Evolutionary conservation across 148 eudicot genomes (phyloP).

Genomic region (Fagopyrum tataricum): DNA sequence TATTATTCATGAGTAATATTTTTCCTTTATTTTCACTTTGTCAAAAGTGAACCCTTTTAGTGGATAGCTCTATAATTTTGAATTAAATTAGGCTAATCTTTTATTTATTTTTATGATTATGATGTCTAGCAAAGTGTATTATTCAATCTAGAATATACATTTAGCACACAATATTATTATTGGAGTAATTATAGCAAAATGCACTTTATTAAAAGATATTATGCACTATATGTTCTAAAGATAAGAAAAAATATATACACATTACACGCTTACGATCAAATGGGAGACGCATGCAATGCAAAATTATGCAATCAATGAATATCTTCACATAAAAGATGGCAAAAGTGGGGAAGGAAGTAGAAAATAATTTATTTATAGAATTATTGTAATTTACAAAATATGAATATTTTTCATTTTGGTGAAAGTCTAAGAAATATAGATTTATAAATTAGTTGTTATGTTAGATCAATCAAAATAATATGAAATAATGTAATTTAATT

Average conservation of each 20-base stretch:
- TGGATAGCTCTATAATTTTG: not conserved
- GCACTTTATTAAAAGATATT: not conserved
- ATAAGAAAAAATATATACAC: conserved; percentile 4
- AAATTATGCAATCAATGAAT: not conserved
- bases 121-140: conserved; percentile 1
- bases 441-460: no score
- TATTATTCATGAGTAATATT: no score
- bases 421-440: no score
- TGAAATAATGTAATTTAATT: no score
- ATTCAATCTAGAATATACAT: not conserved
- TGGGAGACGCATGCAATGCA: not conserved
- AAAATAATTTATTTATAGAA: no score
- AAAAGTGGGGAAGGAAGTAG: no score
- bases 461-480: no score
- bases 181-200: not conserved
- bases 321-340: no score
- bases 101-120: not conserved
- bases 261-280: not conserved
- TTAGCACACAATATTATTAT: not conserved
- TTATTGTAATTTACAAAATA: no score
- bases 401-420: no score
- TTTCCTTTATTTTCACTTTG: no score
- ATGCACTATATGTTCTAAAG: not conserved
- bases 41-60: no score
- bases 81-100: not conserved